A percentile compares a stretch with the other conserved stretches of the same genome.
Evolutionary conservation across 2,329 filamentous ascomycete species (phyloP).

Genomic region (Laburnicola sp.): DNA sequence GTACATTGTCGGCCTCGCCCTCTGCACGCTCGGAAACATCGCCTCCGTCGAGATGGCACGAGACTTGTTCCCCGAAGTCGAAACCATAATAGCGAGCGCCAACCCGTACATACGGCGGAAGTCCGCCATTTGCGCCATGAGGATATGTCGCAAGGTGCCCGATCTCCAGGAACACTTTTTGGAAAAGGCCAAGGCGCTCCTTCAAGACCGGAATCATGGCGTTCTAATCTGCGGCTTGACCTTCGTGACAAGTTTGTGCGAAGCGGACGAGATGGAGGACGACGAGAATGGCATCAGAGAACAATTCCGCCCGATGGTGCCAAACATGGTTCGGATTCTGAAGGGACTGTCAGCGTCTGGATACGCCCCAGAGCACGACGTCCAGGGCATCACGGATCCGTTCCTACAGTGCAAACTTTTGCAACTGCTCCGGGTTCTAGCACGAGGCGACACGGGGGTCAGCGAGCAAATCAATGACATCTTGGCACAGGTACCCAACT

Average conservation of each 20-base stretch:
- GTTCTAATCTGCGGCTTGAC: constrained; percentile 92
- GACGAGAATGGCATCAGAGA: constrained; percentile 89
- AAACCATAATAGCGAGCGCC: constrained; percentile 84
- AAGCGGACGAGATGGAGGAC: constrained; percentile 89
- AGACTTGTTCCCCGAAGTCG: constrained; percentile 95
- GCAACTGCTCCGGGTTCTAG: constrained; percentile 80
- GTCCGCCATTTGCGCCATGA: constrained; percentile 97
- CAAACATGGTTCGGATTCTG: constrained; percentile 81
- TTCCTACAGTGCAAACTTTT: constrained; percentile 98
- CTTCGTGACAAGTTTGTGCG: constrained; percentile 86
- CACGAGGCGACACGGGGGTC: constrained; percentile 79
- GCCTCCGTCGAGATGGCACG: constrained; percentile 97
- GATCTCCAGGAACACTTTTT: constrained; percentile 96
- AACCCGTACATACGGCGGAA: constrained; percentile 99
- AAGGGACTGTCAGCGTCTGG: constrained; percentile 93
- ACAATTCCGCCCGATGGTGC: constrained; percentile 85
- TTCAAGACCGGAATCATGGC: constrained; percentile 93
- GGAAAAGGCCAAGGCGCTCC: constrained; percentile 84
- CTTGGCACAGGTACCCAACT: constrained; percentile 67
- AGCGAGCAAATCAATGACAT: constrained; percentile 99
- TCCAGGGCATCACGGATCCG: constrained; percentile 95
- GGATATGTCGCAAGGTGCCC: constrained; percentile 96
- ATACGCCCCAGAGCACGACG: constrained; percentile 96
- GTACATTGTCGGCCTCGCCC: constrained; percentile 93
- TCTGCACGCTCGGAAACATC: constrained; percentile 96